Percentiles rank a stretch among this genome's conserved stretches.
Conservation (phyloP, 441 rosid species). For the Euphorbia schlechtendalii region DNA sequence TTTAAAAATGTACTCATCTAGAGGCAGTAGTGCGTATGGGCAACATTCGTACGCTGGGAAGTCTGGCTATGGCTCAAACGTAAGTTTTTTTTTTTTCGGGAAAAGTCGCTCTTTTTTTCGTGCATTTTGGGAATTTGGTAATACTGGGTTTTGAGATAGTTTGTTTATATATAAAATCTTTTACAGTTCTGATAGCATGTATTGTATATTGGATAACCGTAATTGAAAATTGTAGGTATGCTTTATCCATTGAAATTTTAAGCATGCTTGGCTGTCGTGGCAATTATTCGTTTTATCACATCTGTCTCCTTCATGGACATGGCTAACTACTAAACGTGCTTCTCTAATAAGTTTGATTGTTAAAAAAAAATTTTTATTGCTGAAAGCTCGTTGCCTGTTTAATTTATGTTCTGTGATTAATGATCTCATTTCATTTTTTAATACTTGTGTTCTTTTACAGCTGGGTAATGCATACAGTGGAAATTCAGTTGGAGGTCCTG, state of each 20-base stretch:
- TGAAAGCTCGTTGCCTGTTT: too few species aligned
- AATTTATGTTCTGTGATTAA: too few species aligned
- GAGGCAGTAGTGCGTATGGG: slow-evolving; percentile 73
- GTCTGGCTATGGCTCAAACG: slow-evolving; percentile 76
- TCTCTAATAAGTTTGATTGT: too few species aligned
- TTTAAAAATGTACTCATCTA: slow-evolving; percentile 85
- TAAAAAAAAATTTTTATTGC: too few species aligned
- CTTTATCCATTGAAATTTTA: neutral
- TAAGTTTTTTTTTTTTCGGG: too few species aligned
- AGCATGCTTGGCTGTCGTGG: neutral
- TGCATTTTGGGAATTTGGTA: neutral
- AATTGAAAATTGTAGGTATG: neutral
- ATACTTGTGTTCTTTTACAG: slow-evolving; percentile 26
- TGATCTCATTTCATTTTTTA: neutral
- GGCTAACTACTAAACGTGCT: too few species aligned
- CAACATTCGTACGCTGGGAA: slow-evolving; percentile 66
- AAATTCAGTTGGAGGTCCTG: slow-evolving; percentile 57
- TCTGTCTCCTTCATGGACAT: too few species aligned
- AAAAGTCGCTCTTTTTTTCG: slow-evolving; percentile 5
- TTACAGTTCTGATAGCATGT: too few species aligned
- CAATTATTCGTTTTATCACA: neutral
- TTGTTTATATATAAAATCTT: too few species aligned
- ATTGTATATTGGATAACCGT: neutral
- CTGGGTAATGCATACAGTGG: slow-evolving; percentile 60
- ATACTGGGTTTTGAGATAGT: neutral